These are phyloP conservation scores for Suillus americanus DNA, from an alignment of 768 basidiomycete genomes.

Conservation along the genomic window DNA sequence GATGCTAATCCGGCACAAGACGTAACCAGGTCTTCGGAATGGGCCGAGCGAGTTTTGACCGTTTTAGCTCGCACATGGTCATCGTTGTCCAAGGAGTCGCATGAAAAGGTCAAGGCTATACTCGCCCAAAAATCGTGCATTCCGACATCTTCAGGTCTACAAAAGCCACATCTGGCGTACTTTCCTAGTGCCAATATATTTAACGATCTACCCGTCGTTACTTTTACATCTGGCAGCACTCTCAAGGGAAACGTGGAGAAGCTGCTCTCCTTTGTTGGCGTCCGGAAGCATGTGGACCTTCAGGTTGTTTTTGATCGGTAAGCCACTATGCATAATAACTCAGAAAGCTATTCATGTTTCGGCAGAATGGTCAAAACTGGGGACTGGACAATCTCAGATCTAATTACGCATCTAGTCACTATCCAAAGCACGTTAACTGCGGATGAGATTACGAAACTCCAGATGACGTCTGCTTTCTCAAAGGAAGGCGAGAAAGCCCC, in stretches of 20 bases:
- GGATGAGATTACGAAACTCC: constrained; percentile 55
- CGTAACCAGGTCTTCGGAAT: constrained; percentile 60
- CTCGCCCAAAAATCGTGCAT: constrained; percentile 48
- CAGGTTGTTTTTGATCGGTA: constrained; percentile 91
- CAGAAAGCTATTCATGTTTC: neutral
- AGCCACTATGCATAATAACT: constrained; percentile 11
- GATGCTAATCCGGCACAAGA: constrained; percentile 52
- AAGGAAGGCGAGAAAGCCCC: constrained; percentile 41
- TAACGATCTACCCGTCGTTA: constrained; percentile 81
- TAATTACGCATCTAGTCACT: constrained; percentile 85
- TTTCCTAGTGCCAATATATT: constrained; percentile 87
- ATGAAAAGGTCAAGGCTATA: constrained; percentile 40
- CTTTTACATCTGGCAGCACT: constrained; percentile 57
- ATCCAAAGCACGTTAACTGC: constrained; percentile 63
- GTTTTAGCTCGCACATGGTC: constrained; percentile 74
- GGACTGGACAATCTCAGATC: constrained; percentile 83
- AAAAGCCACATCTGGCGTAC: constrained; percentile 70
- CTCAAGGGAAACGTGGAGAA: constrained; percentile 76
- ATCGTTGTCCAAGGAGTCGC: constrained; percentile 49
- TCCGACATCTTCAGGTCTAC: constrained; percentile 61
- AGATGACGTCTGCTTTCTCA: constrained; percentile 73
- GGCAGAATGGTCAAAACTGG: constrained; percentile 85
- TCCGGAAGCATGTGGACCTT: constrained; percentile 88
- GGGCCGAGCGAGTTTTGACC: constrained; percentile 78
- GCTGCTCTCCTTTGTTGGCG: constrained; percentile 70